Evolutionary conservation across 805 yeast genomes (phyloP), one percentile per base, ranked within the genome.

Genomic region (Nematodospora valgi): DNA sequence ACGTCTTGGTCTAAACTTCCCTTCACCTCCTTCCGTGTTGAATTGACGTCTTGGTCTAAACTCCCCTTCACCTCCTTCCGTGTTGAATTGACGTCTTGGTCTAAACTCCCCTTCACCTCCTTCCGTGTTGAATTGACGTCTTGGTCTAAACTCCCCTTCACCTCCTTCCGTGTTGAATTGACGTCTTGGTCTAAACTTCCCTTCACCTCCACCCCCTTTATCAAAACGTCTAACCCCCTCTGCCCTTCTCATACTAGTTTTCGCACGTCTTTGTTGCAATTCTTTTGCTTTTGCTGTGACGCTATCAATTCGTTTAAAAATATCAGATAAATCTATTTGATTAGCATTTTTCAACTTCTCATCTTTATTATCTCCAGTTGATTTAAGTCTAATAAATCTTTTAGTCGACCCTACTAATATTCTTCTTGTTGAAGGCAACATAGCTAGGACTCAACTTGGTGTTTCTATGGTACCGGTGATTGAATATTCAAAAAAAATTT

Each of bases 261-360:
- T 10, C 12, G 5, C 22, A 10, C 19, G 6, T 6, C 22, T 18
- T 30, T 23, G 21, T 15, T 13, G n/a, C n/a, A n/a, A n/a, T n/a
- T 30, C 38, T 29, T 36, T 30, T 13, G 15, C 26, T 9, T 5
- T 48, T 35, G 49, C 36, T 24, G 56, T 58, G 41, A 59, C 58
- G 21, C 37, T 37, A 35, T 65, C 69, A 37, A 65, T 58, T 44
- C 68, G 52, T 30, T 54, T 54, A 50, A 65, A 58, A 40, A 65
- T 50, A 24, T 54, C 58, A n/a, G 65, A 21, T n/a, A 32, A 26
- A 25, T 32, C 29, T 13, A 32, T 5, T 15, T 26, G 13, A 15
- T 26, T 18, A 23, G 9, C 14, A 23, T n/a, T n/a, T n/a, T n/a
- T 53, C 43, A 64, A 52, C 33, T 61, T 61, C 22, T 44, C 37